Percentiles rank a stretch among this genome's conserved stretches.
phyloP scores from a whole-genome alignment of 371 early-diverging fungal genomes.

The Mucor lusitanicus region DNA sequence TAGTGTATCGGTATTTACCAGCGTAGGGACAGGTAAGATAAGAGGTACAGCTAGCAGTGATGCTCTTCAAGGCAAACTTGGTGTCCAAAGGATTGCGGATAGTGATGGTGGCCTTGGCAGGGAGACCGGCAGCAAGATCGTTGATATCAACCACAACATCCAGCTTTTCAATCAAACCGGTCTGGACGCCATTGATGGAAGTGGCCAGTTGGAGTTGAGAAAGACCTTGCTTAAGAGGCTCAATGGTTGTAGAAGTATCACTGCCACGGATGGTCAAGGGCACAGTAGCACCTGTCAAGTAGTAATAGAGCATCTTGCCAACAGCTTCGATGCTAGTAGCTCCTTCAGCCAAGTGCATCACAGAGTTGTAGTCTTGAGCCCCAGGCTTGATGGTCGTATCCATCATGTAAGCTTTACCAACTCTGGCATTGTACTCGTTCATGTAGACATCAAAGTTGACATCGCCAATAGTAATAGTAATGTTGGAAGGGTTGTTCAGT shows the following conservation, averaged over 20 bases:
- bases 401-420: slow-evolving; percentile 42
- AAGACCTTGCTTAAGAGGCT: slow-evolving; percentile 48
- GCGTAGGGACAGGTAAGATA: not conserved
- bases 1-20: not conserved
- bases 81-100: slow-evolving; percentile 53
- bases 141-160: slow-evolving; percentile 10
- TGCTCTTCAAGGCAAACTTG: slow-evolving; percentile 30
- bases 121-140: not conserved
- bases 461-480: slow-evolving; percentile 56
- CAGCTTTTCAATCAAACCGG: slow-evolving; percentile 33
- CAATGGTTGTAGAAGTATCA: slow-evolving; percentile 36
- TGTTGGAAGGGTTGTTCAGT: slow-evolving; percentile 54
- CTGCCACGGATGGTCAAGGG: slow-evolving; percentile 48
- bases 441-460: slow-evolving; percentile 48
- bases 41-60: slow-evolving; percentile 25
- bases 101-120: slow-evolving; percentile 30
- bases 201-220: slow-evolving; percentile 39
- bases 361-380: slow-evolving; percentile 39
- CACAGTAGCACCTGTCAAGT: slow-evolving; percentile 43
- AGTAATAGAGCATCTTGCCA: slow-evolving; percentile 30
- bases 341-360: slow-evolving; percentile 34
- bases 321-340: slow-evolving; percentile 26
- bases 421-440: slow-evolving; percentile 29
- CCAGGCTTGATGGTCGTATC: slow-evolving; percentile 54
- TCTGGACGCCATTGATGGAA: slow-evolving; percentile 36